Percentiles rank a stretch among this genome's conserved stretches.
phyloP scores from a whole-genome alignment of 2,329 filamentous ascomycete species.

The Beauveria medogensis region DNA sequence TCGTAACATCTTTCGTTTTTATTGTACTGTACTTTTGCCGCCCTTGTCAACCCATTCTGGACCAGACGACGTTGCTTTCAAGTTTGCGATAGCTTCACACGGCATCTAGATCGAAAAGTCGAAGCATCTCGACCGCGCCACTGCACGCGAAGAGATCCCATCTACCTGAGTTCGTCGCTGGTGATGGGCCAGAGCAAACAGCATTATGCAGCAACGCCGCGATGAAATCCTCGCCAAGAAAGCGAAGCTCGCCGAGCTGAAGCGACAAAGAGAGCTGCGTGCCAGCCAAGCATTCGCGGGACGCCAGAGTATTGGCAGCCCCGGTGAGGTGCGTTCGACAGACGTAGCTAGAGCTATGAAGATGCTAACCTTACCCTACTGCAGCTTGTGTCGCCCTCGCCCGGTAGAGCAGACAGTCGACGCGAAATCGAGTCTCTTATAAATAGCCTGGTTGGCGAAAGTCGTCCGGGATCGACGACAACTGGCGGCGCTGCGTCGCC shows the following conservation, averaged over 20 bases:
- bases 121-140: background rate
- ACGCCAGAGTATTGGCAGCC: constrained; percentile 59
- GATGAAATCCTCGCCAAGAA: constrained; percentile 96
- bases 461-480: constrained; percentile 60
- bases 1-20: background rate
- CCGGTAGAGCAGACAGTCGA: constrained; percentile 59
- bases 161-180: background rate
- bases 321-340: constrained; percentile 56
- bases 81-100: background rate
- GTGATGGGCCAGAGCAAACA: constrained; percentile 10
- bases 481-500: constrained; percentile 58
- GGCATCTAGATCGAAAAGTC: background rate
- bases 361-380: constrained; percentile 15
- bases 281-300: constrained; percentile 65
- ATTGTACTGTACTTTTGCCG: background rate
- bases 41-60: background rate
- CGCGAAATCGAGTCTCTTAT: constrained; percentile 81
- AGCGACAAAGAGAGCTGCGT: constrained; percentile 79
- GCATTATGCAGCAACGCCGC: constrained; percentile 67
- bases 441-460: constrained; percentile 72
- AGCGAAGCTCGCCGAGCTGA: constrained; percentile 93
- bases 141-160: background rate
- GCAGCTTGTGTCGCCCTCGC: constrained; percentile 57
- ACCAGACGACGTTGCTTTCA: background rate
- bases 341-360: constrained; percentile 5